A percentile compares a stretch with the other conserved stretches of the same genome.
phyloP scores from a whole-genome alignment of 2,329 filamentous ascomycete species.

The Neoscytalidium dimidiatum region DNA sequence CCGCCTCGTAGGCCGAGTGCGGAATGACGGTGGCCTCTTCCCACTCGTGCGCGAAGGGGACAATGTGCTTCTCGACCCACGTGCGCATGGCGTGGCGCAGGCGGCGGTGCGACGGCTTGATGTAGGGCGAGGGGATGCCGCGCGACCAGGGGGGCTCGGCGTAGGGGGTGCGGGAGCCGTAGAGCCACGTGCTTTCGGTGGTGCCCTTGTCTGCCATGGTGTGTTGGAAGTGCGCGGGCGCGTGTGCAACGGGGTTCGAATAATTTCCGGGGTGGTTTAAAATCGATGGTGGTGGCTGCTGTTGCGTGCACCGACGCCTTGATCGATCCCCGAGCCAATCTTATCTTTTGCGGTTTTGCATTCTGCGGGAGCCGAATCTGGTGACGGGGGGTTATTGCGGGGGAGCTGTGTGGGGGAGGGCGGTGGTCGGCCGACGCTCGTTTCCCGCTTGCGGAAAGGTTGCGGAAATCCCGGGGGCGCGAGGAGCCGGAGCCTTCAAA shows the following conservation, averaged over 20 bases:
- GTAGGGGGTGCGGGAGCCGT: background rate
- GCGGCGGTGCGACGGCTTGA: conserved; percentile 32
- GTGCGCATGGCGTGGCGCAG: conserved; percentile 32
- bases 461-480: background rate
- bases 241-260: no score
- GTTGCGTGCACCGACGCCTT: no score
- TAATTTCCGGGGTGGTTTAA: no score
- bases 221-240: no score
- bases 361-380: no score
- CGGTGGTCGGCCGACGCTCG: background rate
- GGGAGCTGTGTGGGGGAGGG: background rate
- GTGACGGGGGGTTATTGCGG: no score
- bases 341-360: no score
- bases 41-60: conserved; percentile 31
- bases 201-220: background rate
- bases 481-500: background rate
- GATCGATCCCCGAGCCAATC: no score
- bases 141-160: background rate
- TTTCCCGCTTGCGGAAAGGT: background rate
- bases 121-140: conserved; percentile 34
- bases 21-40: conserved; percentile 29
- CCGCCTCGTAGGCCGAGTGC: conserved; percentile 29
- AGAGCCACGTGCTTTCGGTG: background rate
- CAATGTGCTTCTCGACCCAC: conserved; percentile 34
- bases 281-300: no score